Evolutionary conservation across 1,284 basidiomycete species (phyloP), one percentile per base, ranked within the genome.

Genomic region (Pseudozyma tsukubaensis): DNA sequence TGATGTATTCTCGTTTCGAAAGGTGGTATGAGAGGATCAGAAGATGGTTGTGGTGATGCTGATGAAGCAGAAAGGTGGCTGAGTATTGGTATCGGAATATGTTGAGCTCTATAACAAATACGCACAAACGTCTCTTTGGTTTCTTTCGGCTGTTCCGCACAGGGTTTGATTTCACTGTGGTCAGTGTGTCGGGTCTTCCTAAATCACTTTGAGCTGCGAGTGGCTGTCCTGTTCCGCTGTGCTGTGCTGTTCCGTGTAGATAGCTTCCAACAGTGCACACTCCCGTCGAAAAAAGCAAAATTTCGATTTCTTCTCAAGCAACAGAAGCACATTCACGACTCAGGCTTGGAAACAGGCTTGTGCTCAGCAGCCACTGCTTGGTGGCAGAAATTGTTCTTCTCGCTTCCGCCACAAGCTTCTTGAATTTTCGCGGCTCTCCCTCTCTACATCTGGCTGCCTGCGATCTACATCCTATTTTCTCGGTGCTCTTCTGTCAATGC

Each of bases 381-480:
- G 10, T 21, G 43, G 6, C 42, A 14, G 7, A 55, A 53, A 36
- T 55, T 60, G 61, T 70, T 70, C 67, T 70, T 70, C 61, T 64
- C 61, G 61, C 61, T 70, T 70, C 67, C 44, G 57, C 67, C 50
- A 64, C 52, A 54, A 53, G 52, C 61, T 70, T 70, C 61, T 34
- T 64, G 67, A 64, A 70, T 32, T 52, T 70, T 70, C 67, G 60
- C 67, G 57, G 57, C 57, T 32, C 39, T 24, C 24, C 36, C 39
- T 10, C 34, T 19, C 10, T 43, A 19, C 16, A 16, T 21, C 19
- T 16, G 14, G 5, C 47, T n/a, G n/a, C 14, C 9, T 16, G 14
- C 11, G 37, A 3, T 39, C 16, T n/a, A n/a, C 11, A n/a, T 3
- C 8, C 11, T 13, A 3, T 13, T 9, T 39, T 8, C 3, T 39